Evolutionary conservation across 2,329 filamentous ascomycete genomes (phyloP).

Genomic region (Coleophoma eucalyptorum): DNA sequence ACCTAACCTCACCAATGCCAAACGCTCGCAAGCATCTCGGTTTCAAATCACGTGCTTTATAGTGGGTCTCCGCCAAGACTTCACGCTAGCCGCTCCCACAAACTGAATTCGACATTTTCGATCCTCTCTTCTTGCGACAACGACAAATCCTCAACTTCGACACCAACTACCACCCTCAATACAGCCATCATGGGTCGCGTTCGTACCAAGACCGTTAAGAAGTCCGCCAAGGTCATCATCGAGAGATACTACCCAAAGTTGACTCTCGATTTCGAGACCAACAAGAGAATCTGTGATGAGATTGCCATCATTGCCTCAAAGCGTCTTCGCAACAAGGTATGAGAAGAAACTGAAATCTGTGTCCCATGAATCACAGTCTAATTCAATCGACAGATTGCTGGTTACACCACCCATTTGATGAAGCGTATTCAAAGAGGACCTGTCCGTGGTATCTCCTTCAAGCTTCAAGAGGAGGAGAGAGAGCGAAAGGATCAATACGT

Average conservation of each 20-base stretch:
- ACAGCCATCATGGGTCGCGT: constrained; percentile 37
- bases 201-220: constrained; percentile 37
- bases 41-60: neutral
- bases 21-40: no score
- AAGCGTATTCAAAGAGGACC: constrained; percentile 99
- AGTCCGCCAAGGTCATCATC: constrained; percentile 97
- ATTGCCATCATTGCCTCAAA: constrained; percentile 99
- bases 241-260: constrained; percentile 97
- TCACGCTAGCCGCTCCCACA: neutral
- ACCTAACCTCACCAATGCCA: neutral
- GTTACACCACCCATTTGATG: constrained; percentile 98
- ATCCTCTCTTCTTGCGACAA: neutral
- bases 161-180: constrained; percentile 4
- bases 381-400: constrained; percentile 67
- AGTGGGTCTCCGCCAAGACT: neutral
- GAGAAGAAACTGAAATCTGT: constrained; percentile 1
- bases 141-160: constrained; percentile 10
- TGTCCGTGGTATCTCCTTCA: constrained; percentile 99
- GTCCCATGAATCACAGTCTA: neutral
- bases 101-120: neutral
- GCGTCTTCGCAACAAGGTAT: constrained; percentile 98
- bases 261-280: constrained; percentile 99
- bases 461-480: constrained; percentile 99
- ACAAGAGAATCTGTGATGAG: constrained; percentile 99
- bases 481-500: constrained; percentile 99